A percentile compares a stretch with the other conserved stretches of the same genome.
These are phyloP conservation scores for Fraxinus nigra DNA, from an alignment of 305 asterid species.

Conservation along the genomic window DNA sequence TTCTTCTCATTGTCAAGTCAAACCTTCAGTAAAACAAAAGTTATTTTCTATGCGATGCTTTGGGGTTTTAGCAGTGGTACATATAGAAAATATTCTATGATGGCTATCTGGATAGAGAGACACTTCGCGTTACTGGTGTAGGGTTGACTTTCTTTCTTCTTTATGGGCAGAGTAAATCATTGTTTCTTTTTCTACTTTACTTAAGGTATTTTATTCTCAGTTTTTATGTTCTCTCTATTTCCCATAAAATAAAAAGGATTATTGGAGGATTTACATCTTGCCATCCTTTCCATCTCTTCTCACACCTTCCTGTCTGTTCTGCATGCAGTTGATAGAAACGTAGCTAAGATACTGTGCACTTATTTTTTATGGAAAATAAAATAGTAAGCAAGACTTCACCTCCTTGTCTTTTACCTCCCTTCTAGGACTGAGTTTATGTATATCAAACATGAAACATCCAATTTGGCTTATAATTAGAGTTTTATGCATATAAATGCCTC, in stretches of 20 bases:
- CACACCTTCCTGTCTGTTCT: neutral
- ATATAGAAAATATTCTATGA: neutral
- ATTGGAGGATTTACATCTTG: neutral
- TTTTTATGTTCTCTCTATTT: neutral
- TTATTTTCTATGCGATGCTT: neutral
- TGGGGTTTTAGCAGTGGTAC: neutral
- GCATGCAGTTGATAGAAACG: neutral
- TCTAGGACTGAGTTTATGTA: neutral
- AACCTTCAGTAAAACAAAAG: neutral
- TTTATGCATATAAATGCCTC: neutral
- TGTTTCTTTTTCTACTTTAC: neutral
- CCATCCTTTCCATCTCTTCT: neutral
- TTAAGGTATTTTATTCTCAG: neutral
- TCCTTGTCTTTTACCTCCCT: neutral
- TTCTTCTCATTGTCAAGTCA: neutral
- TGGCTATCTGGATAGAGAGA: neutral
- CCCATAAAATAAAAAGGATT: neutral
- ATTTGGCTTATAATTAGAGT: neutral
- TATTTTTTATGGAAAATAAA: neutral
- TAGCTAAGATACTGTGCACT: neutral
- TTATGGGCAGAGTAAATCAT: neutral
- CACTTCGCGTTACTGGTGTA: neutral
- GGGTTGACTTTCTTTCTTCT: neutral
- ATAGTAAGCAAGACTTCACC: neutral
- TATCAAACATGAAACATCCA: neutral